A percentile compares a stretch with the other conserved stretches of the same genome.
Evolutionary conservation across 257 asterid genomes (phyloP).

Genomic region (Solanum appendiculatum): DNA sequence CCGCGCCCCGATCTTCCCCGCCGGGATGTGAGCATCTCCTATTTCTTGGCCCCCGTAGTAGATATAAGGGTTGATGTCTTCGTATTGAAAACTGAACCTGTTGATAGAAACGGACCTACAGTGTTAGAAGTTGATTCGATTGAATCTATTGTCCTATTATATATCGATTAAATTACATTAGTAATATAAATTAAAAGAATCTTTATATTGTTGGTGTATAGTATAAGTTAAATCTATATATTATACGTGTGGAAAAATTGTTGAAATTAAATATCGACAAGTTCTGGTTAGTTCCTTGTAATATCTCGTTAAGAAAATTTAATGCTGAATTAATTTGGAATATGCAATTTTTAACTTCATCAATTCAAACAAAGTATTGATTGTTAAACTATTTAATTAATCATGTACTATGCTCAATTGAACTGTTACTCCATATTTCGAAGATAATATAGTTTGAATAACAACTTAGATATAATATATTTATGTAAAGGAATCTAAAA

Average conservation of each 20-base stretch:
- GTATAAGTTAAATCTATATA: no score
- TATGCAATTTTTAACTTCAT: background rate
- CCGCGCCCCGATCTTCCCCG: background rate
- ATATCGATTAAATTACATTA: no score
- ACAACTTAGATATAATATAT: background rate
- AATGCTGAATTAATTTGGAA: background rate
- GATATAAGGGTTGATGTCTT: background rate
- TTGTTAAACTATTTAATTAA: background rate
- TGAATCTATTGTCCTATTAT: no score
- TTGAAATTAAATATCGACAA: background rate
- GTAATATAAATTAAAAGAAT: no score
- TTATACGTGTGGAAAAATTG: no score
- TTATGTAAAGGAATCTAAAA: background rate
- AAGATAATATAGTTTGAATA: background rate
- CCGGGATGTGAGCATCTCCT: background rate
- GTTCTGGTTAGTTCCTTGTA: background rate
- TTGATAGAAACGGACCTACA: background rate
- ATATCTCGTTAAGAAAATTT: background rate
- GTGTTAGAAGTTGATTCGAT: background rate
- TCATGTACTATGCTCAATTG: background rate
- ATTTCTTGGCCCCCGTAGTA: background rate
- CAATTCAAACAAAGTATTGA: background rate
- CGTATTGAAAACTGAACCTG: background rate
- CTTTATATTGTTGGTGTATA: no score
- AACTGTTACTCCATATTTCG: background rate